phyloP scores from a whole-genome alignment of 345 rosid species.

The Leavenworthia alabamica region DNA sequence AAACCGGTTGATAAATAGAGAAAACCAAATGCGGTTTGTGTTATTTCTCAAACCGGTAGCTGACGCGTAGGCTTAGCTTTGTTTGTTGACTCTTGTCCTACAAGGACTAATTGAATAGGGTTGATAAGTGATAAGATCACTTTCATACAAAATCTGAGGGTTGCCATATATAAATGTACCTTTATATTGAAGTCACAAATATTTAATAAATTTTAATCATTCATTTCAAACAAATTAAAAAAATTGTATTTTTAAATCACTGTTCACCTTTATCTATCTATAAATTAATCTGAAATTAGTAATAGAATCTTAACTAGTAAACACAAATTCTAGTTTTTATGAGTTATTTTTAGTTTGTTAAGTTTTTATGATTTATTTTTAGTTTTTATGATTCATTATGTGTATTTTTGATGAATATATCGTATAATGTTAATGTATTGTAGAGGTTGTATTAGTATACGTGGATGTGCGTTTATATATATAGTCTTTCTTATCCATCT shows the following conservation, averaged over 20 bases:
- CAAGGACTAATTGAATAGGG: neutral
- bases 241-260: neutral
- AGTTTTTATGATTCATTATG: too few relatives aligned
- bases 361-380: too few relatives aligned
- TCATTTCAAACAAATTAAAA: neutral
- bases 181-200: neutral
- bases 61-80: conserved; percentile 28
- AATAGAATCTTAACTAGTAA: too few relatives aligned
- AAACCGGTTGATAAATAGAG: neutral
- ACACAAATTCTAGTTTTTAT: too few relatives aligned
- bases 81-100: conserved; percentile 16
- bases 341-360: too few relatives aligned
- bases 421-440: neutral
- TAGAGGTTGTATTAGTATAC: too few relatives aligned
- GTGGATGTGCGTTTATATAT: conserved; percentile 11
- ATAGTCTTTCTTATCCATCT: conserved; percentile 9
- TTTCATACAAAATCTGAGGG: neutral
- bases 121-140: neutral
- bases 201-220: neutral
- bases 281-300: too few relatives aligned
- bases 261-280: neutral
- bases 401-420: neutral
- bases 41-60: conserved; percentile 11
- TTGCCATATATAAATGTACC: neutral
- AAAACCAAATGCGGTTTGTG: conserved; percentile 1